Conservation (phyloP, 2,329 filamentous ascomycete genomes). For the Beauveria medogensis region DNA sequence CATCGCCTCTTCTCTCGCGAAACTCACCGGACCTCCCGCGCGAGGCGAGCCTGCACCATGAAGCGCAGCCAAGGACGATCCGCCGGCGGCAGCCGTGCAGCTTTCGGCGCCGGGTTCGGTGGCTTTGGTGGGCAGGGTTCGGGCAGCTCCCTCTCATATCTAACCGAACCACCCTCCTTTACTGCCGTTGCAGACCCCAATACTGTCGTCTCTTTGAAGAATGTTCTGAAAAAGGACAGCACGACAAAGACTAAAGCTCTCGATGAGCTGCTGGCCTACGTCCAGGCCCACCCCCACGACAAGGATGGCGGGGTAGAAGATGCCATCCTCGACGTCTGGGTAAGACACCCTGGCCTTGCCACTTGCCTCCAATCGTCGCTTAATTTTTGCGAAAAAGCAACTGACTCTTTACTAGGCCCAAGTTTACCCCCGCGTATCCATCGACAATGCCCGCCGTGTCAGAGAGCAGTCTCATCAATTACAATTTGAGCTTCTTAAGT, state of each 20-base stretch:
- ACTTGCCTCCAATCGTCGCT: not conserved
- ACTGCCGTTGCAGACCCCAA: slow-evolving; percentile 69
- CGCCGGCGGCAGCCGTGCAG: not conserved
- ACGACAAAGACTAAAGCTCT: slow-evolving; percentile 87
- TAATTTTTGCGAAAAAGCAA: not conserved
- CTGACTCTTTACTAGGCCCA: slow-evolving; percentile 49
- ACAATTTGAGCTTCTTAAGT: slow-evolving; percentile 55
- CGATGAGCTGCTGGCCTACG: slow-evolving; percentile 68
- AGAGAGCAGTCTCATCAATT: slow-evolving; percentile 77
- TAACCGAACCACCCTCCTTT: slow-evolving; percentile 78
- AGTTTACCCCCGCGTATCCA: slow-evolving; percentile 80
- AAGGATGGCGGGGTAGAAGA: slow-evolving; percentile 63
- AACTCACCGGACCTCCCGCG: not conserved
- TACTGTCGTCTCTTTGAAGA: slow-evolving; percentile 85
- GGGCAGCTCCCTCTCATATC: slow-evolving; percentile 64
- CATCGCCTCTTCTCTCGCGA: not conserved
- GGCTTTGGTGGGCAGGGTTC: slow-evolving; percentile 32
- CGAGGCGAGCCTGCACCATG: not conserved
- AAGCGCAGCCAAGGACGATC: slow-evolving; percentile 4
- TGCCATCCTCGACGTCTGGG: slow-evolving; percentile 80
- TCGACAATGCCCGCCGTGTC: slow-evolving; percentile 81
- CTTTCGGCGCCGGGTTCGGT: slow-evolving; percentile 25
- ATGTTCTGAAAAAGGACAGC: slow-evolving; percentile 83
- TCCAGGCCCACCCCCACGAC: slow-evolving; percentile 46
- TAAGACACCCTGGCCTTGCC: slow-evolving; percentile 24